A percentile compares a stretch with the other conserved stretches of the same genome.
Evolutionary conservation across 495 filamentous ascomycete genomes (phyloP).

Genomic region (Viridothelium virens): DNA sequence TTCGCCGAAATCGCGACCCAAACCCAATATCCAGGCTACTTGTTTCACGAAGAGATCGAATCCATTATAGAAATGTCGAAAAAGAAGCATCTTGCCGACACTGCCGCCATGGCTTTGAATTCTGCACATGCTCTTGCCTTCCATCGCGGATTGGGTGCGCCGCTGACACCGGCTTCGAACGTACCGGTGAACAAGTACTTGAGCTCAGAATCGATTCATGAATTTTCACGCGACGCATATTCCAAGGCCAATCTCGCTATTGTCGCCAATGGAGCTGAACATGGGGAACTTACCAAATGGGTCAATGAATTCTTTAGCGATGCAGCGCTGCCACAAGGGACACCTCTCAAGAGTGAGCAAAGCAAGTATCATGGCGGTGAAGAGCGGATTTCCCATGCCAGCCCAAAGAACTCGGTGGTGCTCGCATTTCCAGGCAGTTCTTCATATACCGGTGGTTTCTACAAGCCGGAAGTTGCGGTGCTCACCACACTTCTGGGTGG

Average conservation of each 20-base stretch:
- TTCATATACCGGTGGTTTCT: conserved; percentile 59
- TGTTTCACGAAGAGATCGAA: conserved; percentile 78
- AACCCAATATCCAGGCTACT: conserved; percentile 81
- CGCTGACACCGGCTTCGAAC: conserved; percentile 60
- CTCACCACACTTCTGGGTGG: conserved; percentile 87
- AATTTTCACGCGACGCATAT: conserved; percentile 70
- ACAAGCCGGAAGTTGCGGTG: conserved; percentile 84
- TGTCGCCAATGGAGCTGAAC: conserved; percentile 76
- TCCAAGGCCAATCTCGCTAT: conserved; percentile 83
- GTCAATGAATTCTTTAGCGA: conserved; percentile 77
- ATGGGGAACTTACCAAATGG: conserved; percentile 78
- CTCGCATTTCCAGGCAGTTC: conserved; percentile 88
- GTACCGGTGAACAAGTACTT: conserved; percentile 71
- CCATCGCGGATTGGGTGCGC: conserved; percentile 81
- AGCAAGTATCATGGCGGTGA: conserved; percentile 92
- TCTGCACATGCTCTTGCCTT: conserved; percentile 84
- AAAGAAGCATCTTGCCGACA: conserved; percentile 55
- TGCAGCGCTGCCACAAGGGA: conserved; percentile 38
- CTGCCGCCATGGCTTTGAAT: conserved; percentile 68
- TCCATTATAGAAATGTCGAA: conserved; percentile 63
- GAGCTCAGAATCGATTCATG: conserved; percentile 56
- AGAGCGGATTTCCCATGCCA: conserved; percentile 70
- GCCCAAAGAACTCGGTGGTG: conserved; percentile 63
- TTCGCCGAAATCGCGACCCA: conserved; percentile 81
- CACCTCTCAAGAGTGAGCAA: conserved; percentile 39